These are phyloP conservation scores for Candida corydali DNA, from an alignment of 805 yeast genomes.

Conservation along the genomic window DNA sequence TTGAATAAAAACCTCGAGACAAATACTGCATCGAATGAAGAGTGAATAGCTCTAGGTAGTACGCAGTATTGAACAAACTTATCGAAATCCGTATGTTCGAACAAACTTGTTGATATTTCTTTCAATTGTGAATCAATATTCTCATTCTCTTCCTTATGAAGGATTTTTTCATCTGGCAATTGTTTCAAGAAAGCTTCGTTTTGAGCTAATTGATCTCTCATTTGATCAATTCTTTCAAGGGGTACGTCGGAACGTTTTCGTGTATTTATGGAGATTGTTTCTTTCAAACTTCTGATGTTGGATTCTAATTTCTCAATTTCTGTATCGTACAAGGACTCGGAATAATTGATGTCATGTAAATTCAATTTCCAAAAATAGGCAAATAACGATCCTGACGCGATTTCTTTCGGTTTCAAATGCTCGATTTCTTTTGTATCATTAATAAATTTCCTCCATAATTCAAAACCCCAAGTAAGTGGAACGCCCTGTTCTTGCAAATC, in stretches of 20 bases:
- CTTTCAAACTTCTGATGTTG: conserved; percentile 30
- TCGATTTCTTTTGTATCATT: conserved; percentile 15
- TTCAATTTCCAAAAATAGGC: conserved; percentile 70
- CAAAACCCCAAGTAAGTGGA: conserved; percentile 65
- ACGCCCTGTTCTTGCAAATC: conserved; percentile 40
- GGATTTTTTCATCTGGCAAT: conserved; percentile 37
- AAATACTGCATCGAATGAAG: conserved; percentile 79
- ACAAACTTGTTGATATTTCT: conserved; percentile 36
- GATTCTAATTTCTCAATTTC: conserved; percentile 40
- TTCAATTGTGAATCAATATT: conserved; percentile 23
- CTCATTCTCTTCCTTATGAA: conserved; percentile 42
- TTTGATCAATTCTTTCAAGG: conserved; percentile 18
- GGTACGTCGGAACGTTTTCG: conserved; percentile 22
- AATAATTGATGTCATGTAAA: conserved; percentile 64
- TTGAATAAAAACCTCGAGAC: conserved; percentile 57
- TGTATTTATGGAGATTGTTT: conserved; percentile 25
- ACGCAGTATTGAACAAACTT: conserved; percentile 60
- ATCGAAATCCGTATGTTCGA: conserved; percentile 18
- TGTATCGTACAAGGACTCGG: conserved; percentile 44
- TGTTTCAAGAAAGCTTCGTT: conserved; percentile 20
- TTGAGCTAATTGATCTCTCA: conserved; percentile 18
- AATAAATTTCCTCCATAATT: conserved; percentile 62
- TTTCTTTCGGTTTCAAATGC: conserved; percentile 9
- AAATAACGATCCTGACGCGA: conserved; percentile 31
- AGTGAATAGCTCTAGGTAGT: conserved; percentile 71